A percentile compares a stretch with the other conserved stretches of the same genome.
Conservation (phyloP, 2,329 filamentous ascomycete genomes). For the Fusarium tuaranense region DNA sequence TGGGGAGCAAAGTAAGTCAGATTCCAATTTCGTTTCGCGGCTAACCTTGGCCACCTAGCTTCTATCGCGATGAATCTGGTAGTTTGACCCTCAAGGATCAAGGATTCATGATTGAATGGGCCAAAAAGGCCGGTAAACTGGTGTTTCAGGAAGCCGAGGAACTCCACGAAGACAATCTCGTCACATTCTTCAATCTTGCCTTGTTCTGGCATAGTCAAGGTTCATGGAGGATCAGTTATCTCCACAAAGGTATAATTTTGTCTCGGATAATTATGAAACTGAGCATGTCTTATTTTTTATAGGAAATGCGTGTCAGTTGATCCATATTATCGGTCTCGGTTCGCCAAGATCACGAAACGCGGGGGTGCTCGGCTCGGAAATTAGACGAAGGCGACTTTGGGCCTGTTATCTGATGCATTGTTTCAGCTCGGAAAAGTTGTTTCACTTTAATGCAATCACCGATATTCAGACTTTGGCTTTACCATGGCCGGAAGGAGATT, state of each 20-base stretch:
- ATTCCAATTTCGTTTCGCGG: rapidly evolving
- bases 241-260: conserved; percentile 25
- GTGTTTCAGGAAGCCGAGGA: conserved; percentile 30
- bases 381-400: conserved; percentile 25
- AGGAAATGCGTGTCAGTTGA: conserved; percentile 34
- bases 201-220: conserved; percentile 40
- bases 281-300: rapidly evolving
- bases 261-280: not conserved
- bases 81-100: not conserved
- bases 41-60: not conserved
- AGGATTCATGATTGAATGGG: conserved; percentile 20
- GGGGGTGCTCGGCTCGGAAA: not conserved
- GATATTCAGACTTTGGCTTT: conserved; percentile 11
- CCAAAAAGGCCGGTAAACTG: conserved; percentile 15
- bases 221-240: conserved; percentile 34
- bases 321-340: conserved; percentile 20
- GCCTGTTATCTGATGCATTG: conserved; percentile 33
- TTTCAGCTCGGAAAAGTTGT: conserved; percentile 15
- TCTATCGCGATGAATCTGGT: conserved; percentile 12
- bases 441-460: conserved; percentile 1
- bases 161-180: conserved; percentile 24
- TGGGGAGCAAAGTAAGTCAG: conserved; percentile 36
- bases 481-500: conserved; percentile 18
- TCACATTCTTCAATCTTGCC: conserved; percentile 31
- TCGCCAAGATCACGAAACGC: not conserved